phyloP scores from a whole-genome alignment of 2,329 filamentous ascomycete species.

The Sporothrix variecibatus region DNA sequence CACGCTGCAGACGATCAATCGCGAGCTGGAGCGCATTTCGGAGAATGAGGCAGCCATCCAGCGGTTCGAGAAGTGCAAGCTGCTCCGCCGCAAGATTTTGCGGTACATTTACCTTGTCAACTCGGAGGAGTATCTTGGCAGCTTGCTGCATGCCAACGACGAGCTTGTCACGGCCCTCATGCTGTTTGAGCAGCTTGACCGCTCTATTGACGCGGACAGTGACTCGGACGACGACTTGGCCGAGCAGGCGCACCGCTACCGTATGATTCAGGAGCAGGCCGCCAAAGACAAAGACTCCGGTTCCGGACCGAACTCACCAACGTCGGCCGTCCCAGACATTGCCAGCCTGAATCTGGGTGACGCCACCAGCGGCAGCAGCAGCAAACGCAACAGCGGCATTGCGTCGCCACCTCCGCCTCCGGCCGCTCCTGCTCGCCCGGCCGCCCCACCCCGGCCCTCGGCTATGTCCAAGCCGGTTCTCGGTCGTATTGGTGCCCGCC shows the following conservation, averaged over 20 bases:
- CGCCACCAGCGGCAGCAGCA: conserved; percentile 16
- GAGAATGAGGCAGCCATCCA: conserved; percentile 74
- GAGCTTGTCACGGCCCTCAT: conserved; percentile 92
- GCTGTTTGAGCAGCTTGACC: conserved; percentile 91
- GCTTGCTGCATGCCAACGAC: conserved; percentile 90
- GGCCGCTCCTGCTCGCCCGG: conserved; percentile 43
- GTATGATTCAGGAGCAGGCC: conserved; percentile 42
- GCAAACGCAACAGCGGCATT: not conserved
- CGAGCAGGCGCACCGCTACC: conserved; percentile 66
- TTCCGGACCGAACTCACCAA: conserved; percentile 44
- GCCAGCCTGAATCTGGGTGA: conserved; percentile 46
- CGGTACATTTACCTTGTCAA: conserved; percentile 93
- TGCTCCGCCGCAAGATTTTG: conserved; percentile 77
- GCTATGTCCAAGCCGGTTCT: conserved; percentile 48
- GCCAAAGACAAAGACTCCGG: conserved; percentile 54
- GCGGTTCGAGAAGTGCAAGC: conserved; percentile 84
- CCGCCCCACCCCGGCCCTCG: conserved; percentile 51
- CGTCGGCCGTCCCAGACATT: conserved; percentile 45
- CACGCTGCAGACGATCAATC: conserved; percentile 83
- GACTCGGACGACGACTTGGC: conserved; percentile 69
- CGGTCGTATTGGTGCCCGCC: not conserved
- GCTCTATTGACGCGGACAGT: conserved; percentile 74
- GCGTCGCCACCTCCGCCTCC: conserved; percentile 32
- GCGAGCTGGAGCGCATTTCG: conserved; percentile 83
- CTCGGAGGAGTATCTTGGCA: conserved; percentile 87